phyloP scores from a whole-genome alignment of 352 stramenopile genomes.

The Pythium utonaiense region DNA sequence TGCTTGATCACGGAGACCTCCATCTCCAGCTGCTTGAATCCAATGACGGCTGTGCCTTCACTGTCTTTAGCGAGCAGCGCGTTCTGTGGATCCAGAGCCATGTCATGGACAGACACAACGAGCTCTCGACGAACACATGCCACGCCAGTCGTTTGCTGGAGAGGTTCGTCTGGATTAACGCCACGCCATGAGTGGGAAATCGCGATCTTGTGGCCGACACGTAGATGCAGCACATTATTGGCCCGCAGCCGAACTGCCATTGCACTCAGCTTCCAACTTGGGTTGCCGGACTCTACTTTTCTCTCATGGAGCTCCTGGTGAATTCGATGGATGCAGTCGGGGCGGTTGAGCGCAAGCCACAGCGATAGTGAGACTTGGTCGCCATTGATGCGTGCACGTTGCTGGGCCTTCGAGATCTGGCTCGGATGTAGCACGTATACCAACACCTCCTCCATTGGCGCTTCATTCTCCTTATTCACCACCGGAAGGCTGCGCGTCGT shows the following conservation, averaged over 20 bases:
- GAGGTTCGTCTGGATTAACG: not conserved
- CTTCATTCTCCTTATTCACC: slow-evolving; percentile 16
- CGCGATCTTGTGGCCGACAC: slow-evolving; percentile 3
- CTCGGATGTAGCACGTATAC: slow-evolving; percentile 15
- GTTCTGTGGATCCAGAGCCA: slow-evolving; percentile 5
- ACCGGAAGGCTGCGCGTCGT: slow-evolving; percentile 8
- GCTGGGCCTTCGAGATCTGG: slow-evolving; percentile 2
- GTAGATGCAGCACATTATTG: slow-evolving; percentile 5
- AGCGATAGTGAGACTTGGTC: not conserved
- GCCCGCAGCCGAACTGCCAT: slow-evolving; percentile 6
- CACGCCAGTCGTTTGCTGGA: not conserved
- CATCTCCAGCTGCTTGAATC: slow-evolving; percentile 19
- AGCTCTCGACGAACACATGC: slow-evolving; percentile 8
- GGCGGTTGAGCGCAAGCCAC: slow-evolving; percentile 16
- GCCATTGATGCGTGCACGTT: not conserved
- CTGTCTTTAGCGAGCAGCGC: not conserved
- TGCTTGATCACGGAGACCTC: slow-evolving; percentile 12
- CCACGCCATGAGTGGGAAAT: slow-evolving; percentile 18
- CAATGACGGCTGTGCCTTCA: not conserved
- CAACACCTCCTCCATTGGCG: slow-evolving; percentile 14
- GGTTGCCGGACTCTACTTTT: not conserved
- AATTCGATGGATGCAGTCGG: slow-evolving; percentile 1
- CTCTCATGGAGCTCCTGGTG: not conserved
- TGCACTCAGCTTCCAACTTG: not conserved
- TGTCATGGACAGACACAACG: not conserved